phyloP scores from a whole-genome alignment of 257 asterid species.

The Ophiorrhiza pumila region DNA sequence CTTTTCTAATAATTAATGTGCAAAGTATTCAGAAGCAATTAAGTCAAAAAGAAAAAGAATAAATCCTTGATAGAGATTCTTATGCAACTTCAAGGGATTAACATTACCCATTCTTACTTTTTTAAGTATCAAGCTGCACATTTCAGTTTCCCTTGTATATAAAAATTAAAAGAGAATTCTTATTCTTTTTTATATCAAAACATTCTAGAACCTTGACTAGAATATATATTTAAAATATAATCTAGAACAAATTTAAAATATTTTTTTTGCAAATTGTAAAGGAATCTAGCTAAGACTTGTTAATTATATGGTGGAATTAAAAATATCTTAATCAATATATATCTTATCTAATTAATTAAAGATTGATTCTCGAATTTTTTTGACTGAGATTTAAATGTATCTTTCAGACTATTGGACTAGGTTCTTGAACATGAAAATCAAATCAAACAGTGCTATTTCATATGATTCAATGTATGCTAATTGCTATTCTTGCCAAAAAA shows the following conservation, averaged over 20 bases:
- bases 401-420: background rate
- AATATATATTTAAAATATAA: background rate
- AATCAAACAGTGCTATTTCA: constrained; percentile 10
- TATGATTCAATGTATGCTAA: background rate
- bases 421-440: background rate
- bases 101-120: background rate
- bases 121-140: background rate
- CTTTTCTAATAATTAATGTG: too few relatives aligned
- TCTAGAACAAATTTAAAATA: background rate
- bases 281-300: constrained; percentile 18
- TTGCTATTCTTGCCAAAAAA: background rate
- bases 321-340: background rate
- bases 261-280: background rate
- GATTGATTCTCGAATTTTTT: constrained; percentile 1
- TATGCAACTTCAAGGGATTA: constrained; percentile 6
- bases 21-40: background rate
- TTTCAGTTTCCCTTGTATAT: background rate
- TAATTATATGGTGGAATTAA: background rate
- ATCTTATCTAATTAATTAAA: constrained; percentile 4
- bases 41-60: constrained; percentile 14
- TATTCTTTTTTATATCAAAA: background rate
- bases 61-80: constrained; percentile 1
- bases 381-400: background rate
- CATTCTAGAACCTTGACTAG: background rate
- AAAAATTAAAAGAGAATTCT: background rate